Percentiles rank a stretch among this genome's conserved stretches.
phyloP scores from a whole-genome alignment of 495 filamentous ascomycete species.

The Lepraria neglecta region DNA sequence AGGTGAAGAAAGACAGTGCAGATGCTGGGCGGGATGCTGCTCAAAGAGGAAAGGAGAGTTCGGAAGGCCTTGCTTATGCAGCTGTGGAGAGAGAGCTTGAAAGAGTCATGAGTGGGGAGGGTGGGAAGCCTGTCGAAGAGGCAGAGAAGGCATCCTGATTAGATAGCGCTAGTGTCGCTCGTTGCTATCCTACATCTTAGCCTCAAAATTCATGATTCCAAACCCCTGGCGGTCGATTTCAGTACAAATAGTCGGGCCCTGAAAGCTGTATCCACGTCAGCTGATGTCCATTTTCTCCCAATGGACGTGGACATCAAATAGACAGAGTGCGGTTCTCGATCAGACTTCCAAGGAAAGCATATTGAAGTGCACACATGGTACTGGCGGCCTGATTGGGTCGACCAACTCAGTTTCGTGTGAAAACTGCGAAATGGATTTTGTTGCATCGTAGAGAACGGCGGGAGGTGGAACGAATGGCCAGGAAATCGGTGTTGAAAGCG shows the following conservation, averaged over 20 bases:
- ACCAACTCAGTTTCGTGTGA: neutral
- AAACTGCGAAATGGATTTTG: neutral
- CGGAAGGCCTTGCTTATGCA: conserved; percentile 17
- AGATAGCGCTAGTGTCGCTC: neutral
- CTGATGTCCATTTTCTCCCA: too few relatives aligned
- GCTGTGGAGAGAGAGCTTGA: conserved; percentile 37
- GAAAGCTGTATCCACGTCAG: too few relatives aligned
- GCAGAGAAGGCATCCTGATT: conserved; percentile 21
- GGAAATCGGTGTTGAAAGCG: neutral
- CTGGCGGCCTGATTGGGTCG: neutral
- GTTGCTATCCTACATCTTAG: too few relatives aligned
- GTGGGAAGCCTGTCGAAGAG: conserved; percentile 30
- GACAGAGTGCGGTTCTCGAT: neutral
- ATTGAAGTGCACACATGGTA: neutral
- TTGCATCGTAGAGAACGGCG: neutral
- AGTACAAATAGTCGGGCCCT: too few relatives aligned
- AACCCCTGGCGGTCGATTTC: too few relatives aligned
- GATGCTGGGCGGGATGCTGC: conserved; percentile 10
- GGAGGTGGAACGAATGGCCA: neutral
- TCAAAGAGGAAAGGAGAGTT: neutral
- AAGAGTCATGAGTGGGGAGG: conserved; percentile 26
- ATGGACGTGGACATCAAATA: neutral
- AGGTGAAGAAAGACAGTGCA: conserved; percentile 33
- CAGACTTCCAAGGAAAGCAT: conserved; percentile 2
- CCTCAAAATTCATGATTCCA: too few relatives aligned